Evolutionary conservation across 148 eudicot genomes (phyloP), one percentile per base, ranked within the genome.

Genomic region (Camellia japonica): DNA sequence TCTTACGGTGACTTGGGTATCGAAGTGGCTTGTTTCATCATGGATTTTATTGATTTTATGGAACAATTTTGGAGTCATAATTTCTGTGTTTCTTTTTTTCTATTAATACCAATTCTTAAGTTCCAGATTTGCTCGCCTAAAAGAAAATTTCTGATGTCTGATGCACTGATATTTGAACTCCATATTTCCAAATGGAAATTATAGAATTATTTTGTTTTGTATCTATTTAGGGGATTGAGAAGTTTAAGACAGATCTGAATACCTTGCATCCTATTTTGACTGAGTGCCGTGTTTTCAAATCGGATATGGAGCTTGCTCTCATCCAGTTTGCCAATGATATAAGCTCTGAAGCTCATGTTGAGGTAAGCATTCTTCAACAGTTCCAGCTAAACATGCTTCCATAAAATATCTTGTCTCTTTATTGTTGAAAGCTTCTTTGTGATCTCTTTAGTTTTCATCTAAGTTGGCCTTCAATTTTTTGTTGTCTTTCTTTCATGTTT

Each of bases 311-410:
- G 90, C 90, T 95, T 84, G 90, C 83, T 82, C 69, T 95, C 70
- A 93, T 95, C 85, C 97, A 93, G 83, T 93, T 81, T 85, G 97
- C 97, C 73, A 95, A 95, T 80, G 97, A 92, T 78, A 95, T 95
- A 81, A 95, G 99, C 85, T 95, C 99, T 64, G 99, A 93, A 88
- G 99, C 97, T 84, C 99, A 95, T 89, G 85, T 95, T 82, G 92
- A 90, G 95, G 99, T 95, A 77, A 47, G 72, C 73, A 72, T 60
- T 85, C 47, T 80, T 80, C 76, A 46, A 19, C 8, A 69, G 5
- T 71, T 64, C 52, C n/a, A 75, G n/a, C 79, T 19, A 60, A 44
- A 47, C 55, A 20, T 72, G 75, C 49, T 72, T 71, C 56, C 60
- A 47, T 23, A 68, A 63, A 42, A 8, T 1, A 30, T 47, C 68